Conservation (phyloP, 495 filamentous ascomycete species). For the Penicillium paradoxum region DNA sequence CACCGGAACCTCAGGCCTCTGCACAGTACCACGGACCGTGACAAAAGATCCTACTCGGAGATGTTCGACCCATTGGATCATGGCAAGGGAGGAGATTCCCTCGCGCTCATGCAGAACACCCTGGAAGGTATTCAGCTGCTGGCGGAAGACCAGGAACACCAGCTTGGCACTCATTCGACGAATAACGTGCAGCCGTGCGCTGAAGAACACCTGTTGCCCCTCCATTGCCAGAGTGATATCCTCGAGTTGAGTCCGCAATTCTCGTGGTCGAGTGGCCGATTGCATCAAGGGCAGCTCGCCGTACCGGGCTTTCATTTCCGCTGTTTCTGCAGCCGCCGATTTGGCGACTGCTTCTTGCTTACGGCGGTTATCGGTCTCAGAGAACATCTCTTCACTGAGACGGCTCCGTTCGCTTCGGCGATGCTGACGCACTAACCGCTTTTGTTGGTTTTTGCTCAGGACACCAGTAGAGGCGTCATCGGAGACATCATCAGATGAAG, state of each 20-base stretch:
- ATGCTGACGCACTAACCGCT: conserved; percentile 42
- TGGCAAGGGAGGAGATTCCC: conserved; percentile 52
- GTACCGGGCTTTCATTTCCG: conserved; percentile 56
- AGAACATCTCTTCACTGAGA: conserved; percentile 48
- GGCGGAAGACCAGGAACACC: conserved; percentile 81
- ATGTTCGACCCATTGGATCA: conserved; percentile 64
- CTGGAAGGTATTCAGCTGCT: conserved; percentile 74
- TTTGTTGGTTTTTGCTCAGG: conserved; percentile 52
- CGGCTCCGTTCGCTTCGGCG: conserved; percentile 43
- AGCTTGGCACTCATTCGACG: conserved; percentile 85
- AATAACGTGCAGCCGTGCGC: conserved; percentile 78
- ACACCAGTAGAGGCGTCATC: conserved; percentile 35
- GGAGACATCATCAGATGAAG: conserved; percentile 46
- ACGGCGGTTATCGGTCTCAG: conserved; percentile 41
- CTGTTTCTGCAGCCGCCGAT: conserved; percentile 33
- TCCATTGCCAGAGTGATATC: conserved; percentile 51
- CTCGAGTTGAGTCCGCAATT: conserved; percentile 45
- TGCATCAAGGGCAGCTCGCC: conserved; percentile 54
- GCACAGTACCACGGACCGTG: conserved; percentile 58
- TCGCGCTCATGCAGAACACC: conserved; percentile 57
- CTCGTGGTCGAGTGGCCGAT: conserved; percentile 32
- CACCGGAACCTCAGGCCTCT: conserved; percentile 54
- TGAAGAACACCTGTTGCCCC: conserved; percentile 67
- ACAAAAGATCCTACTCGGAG: conserved; percentile 64
- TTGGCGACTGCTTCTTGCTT: conserved; percentile 41